Base-by-base conservation (phyloP, 345 rosid genomes). In the Populus nigra region DNA sequence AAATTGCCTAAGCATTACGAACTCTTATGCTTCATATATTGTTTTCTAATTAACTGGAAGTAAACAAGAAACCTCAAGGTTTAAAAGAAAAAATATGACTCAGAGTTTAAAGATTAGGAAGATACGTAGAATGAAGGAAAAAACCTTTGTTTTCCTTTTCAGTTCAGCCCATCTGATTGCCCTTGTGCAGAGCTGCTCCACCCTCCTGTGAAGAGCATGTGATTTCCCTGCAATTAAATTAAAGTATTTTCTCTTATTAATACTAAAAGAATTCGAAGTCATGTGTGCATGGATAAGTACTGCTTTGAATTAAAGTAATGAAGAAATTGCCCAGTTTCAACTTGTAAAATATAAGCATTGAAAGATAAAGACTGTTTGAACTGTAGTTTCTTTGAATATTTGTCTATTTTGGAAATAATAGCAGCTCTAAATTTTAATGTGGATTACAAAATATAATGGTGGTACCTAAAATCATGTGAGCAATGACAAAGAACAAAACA, bases 161-260 rank as follows among this genome's bases (percentile, higher is more conserved):
- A 96, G 87, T 74, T 92, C 95, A 17, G 86, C 99, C 99, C 99
- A 93, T 84, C 89, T 88, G 85, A 96, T 92, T 15, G 99, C 97
- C 73, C 98, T 85, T 74, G 88, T 96, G 86, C 99, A 96, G 71
- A 96, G 97, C 87, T 96, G 99, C 85, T 96, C 99, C 50, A 96
- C 97, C 87, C 99, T 91, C 90, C 89, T 96, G 90, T 96, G 99
- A 74, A 96, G 97, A 83, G 99, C 98, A 85, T 96, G 99, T 5
- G 98, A 92, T 87, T 96, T 96, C 38, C 99, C 99, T 93, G 89
- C 78, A 86, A 50, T 69, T 78, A 82, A 59, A 76, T 69, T 31
- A 43, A 39, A 17, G 50, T 41, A 41, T 13, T 45, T n/a, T n/a
- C 17, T 76, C 62, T 71, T 25, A 61, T n/a, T 71, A 73, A 73